Conservation (phyloP, 139 green algal species). For the Chlorella sp. region DNA sequence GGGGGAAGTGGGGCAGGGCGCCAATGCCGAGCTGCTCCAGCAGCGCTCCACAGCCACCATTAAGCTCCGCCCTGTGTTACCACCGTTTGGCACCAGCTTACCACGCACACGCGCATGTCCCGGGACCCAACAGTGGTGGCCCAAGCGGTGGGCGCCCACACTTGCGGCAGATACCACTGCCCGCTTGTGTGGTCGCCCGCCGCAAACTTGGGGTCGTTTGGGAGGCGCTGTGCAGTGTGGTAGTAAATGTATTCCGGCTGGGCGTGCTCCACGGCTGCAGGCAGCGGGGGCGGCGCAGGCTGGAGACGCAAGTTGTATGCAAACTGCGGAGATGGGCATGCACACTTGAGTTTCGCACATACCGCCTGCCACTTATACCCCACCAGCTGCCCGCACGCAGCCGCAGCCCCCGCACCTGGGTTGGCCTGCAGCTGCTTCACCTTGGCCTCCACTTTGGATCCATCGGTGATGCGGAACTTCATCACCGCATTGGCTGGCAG, state of each 20-base stretch:
- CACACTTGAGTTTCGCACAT: no score
- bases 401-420: not conserved
- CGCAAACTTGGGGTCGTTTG: not conserved
- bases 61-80: no score
- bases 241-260: not conserved
- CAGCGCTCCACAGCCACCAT: no score
- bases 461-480: slow-evolving; percentile 8
- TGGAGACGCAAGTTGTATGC: no score
- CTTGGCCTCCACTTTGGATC: slow-evolving; percentile 3
- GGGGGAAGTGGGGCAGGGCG: no score
- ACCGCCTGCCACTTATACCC: not conserved
- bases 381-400: not conserved
- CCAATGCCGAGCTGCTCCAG: no score
- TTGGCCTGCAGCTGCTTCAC: slow-evolving; percentile 23
- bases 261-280: not conserved
- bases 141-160: slow-evolving; percentile 31
- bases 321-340: no score
- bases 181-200: not conserved
- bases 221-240: not conserved
- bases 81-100: no score
- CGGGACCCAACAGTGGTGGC: slow-evolving; percentile 11
- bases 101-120: slow-evolving; percentile 34
- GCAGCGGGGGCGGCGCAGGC: not conserved
- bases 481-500: not conserved
- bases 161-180: slow-evolving; percentile 35